Conservation (phyloP, 2,329 filamentous ascomycete species). For the Madurella mycetomatis region DNA sequence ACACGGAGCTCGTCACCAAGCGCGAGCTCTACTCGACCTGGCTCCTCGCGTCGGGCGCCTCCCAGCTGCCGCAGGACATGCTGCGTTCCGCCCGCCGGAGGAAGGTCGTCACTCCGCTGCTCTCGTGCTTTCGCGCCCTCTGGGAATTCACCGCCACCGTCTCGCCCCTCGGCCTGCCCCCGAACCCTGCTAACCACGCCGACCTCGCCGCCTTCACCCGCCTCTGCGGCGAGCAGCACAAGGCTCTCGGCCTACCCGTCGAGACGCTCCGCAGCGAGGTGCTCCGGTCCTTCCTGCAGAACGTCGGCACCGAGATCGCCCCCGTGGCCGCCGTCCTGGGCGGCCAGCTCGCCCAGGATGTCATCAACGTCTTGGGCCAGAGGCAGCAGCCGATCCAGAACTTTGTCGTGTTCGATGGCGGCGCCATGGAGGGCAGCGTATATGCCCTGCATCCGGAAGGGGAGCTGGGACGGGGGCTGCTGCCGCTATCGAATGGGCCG, state of each 20-base stretch:
- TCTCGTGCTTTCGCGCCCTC: constrained; percentile 81
- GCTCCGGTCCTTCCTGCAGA: constrained; percentile 79
- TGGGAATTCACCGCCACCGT: constrained; percentile 71
- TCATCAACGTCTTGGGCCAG: constrained; percentile 90
- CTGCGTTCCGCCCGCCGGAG: constrained; percentile 63
- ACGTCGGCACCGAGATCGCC: constrained; percentile 76
- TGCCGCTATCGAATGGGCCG: constrained; percentile 9
- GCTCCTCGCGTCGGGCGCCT: constrained; percentile 73
- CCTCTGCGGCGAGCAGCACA: constrained; percentile 72
- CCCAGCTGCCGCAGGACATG: constrained; percentile 67
- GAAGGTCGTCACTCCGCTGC: constrained; percentile 72
- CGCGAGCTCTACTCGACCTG: constrained; percentile 86
- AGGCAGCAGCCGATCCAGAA: constrained; percentile 96
- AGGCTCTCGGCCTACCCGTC: constrained; percentile 64
- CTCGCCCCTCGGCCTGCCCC: constrained; percentile 46
- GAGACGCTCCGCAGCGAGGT: constrained; percentile 67
- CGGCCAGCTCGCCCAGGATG: constrained; percentile 87
- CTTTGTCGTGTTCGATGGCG: constrained; percentile 85
- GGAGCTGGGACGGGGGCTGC: constrained; percentile 38
- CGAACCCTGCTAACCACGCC: constrained; percentile 52
- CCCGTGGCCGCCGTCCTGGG: constrained; percentile 87
- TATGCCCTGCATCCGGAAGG: constrained; percentile 76
- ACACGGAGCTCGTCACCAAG: constrained; percentile 87
- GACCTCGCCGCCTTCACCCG: constrained; percentile 75
- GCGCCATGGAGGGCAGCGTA: constrained; percentile 69